phyloP scores from a whole-genome alignment of 208 protist genomes.

The Leishmania turanica region DNA sequence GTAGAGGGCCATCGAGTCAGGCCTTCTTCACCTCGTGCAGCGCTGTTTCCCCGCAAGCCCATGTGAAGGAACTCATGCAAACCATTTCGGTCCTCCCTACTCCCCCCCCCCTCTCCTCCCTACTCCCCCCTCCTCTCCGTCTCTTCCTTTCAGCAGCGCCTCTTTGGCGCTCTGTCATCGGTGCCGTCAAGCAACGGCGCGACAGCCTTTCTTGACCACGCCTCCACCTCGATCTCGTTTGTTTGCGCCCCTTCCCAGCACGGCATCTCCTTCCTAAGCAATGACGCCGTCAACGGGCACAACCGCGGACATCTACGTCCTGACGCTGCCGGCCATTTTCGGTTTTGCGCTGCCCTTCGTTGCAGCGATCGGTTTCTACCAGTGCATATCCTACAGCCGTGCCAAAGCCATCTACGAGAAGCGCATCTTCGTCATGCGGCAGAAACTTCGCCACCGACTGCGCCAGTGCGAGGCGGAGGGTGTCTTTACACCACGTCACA shows the following conservation, averaged over 20 bases:
- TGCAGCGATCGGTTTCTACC: constrained; percentile 3
- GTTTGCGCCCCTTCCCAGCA: neutral
- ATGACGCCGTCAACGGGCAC: constrained; percentile 2
- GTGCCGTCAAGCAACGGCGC: too few relatives aligned
- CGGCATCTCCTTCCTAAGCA: neutral
- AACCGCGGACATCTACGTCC: neutral
- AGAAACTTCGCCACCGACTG: constrained; percentile 8
- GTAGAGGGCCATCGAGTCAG: too few relatives aligned
- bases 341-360: constrained; percentile 15
- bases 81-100: too few relatives aligned
- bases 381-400: constrained; percentile 3
- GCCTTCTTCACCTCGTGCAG: too few relatives aligned
- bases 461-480: neutral
- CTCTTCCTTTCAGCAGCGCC: too few relatives aligned
- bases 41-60: too few relatives aligned
- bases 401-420: constrained; percentile 7
- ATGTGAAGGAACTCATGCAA: too few relatives aligned
- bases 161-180: too few relatives aligned
- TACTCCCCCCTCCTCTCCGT: too few relatives aligned
- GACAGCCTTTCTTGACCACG: neutral
- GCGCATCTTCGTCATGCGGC: constrained; percentile 4
- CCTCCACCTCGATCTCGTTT: neutral
- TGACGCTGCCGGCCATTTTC: constrained; percentile 1
- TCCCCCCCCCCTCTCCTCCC: too few relatives aligned
- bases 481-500: neutral